These are phyloP conservation scores for Aspergillus sp. DNA, from an alignment of 2,329 filamentous ascomycete species.

Conservation along the genomic window DNA sequence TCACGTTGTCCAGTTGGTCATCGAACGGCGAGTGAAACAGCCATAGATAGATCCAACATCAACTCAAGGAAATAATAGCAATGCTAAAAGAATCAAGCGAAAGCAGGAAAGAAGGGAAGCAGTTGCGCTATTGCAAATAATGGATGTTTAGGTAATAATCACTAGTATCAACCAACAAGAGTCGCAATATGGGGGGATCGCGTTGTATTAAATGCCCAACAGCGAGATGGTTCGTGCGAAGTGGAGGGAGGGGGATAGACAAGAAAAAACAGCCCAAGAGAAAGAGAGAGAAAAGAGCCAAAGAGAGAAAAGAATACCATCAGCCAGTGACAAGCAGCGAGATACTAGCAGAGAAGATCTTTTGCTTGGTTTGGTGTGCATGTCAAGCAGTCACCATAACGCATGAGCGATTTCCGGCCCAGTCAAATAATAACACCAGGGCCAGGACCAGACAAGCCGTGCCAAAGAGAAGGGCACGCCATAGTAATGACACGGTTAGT, in stretches of 20 bases:
- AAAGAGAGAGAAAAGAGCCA: not conserved
- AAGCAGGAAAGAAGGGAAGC: not conserved
- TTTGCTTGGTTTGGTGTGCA: slow-evolving; percentile 4
- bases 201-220: not conserved
- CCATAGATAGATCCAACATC: slow-evolving; percentile 14
- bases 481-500: not conserved
- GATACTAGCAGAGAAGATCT: slow-evolving; percentile 5
- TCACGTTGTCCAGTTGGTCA: slow-evolving; percentile 22
- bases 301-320: not conserved
- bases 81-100: not conserved
- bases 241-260: slow-evolving; percentile 7
- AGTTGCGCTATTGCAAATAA: not conserved
- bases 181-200: not conserved
- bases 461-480: slow-evolving; percentile 1
- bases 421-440: not conserved
- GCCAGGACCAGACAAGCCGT: not conserved
- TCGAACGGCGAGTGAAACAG: slow-evolving; percentile 10
- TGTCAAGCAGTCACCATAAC: not conserved
- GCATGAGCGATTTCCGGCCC: not conserved
- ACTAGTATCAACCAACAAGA: not conserved
- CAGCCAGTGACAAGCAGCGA: not conserved
- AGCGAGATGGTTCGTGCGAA: slow-evolving; percentile 8
- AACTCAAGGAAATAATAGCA: not conserved
- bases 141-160: not conserved
- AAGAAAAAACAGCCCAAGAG: slow-evolving; percentile 1